Evolutionary conservation across 2,329 filamentous ascomycete species (phyloP).

Genomic region (Aspergillus persii): DNA sequence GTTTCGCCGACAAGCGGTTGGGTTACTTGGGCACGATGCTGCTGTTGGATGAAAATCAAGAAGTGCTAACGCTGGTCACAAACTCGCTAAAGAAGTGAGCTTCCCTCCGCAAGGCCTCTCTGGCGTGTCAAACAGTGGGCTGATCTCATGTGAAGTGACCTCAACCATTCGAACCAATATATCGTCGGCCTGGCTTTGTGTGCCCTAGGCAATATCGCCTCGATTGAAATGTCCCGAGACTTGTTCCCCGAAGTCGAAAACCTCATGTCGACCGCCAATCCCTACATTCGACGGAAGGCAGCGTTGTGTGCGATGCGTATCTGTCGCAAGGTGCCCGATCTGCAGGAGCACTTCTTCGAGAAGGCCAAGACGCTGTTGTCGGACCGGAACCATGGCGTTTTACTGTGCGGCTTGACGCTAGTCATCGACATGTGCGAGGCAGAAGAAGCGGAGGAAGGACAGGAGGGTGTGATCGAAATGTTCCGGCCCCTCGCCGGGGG

Average conservation of each 20-base stretch:
- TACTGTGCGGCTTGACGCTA: constrained; percentile 87
- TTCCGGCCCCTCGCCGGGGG: constrained; percentile 83
- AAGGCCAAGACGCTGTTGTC: constrained; percentile 85
- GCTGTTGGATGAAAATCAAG: constrained; percentile 95
- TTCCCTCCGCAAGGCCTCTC: neutral
- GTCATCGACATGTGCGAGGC: constrained; percentile 92
- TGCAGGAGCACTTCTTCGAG: constrained; percentile 95
- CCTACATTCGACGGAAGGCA: constrained; percentile 96
- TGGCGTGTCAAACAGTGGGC: constrained; percentile 12
- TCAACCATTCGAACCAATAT: constrained; percentile 97
- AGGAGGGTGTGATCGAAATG: constrained; percentile 83
- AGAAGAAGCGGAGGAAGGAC: constrained; percentile 87
- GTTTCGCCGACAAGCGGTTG: constrained; percentile 95
- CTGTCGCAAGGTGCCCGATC: constrained; percentile 93
- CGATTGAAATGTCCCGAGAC: constrained; percentile 96
- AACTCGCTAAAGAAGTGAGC: constrained; percentile 94
- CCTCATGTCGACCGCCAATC: constrained; percentile 87
- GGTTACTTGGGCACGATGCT: constrained; percentile 96
- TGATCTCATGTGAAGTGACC: constrained; percentile 63
- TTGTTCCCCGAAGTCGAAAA: constrained; percentile 94
- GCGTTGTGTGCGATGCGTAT: constrained; percentile 99
- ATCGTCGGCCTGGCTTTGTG: constrained; percentile 95
- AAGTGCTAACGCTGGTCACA: constrained; percentile 93
- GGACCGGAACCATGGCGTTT: constrained; percentile 92
- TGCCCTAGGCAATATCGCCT: constrained; percentile 95